Conservation (phyloP, 164 flowering plant genomes). For the Houttuynia cordata region DNA sequence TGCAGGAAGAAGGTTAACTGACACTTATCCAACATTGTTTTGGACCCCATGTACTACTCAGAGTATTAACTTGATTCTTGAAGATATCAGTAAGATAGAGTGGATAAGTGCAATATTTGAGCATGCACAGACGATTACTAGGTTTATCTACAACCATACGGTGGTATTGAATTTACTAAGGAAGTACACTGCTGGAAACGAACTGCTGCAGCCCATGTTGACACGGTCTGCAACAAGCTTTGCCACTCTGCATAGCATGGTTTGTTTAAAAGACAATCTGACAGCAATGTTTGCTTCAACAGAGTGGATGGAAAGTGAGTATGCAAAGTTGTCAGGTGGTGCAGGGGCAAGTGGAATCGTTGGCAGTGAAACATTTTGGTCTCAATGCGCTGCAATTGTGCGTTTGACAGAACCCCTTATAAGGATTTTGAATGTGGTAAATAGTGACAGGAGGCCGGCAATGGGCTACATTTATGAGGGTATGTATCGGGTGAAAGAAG, state of each 20-base stretch:
- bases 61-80: slow-evolving; percentile 54
- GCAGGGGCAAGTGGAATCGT: slow-evolving; percentile 38
- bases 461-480: slow-evolving; percentile 80
- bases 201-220: slow-evolving; percentile 40
- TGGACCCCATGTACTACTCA: slow-evolving; percentile 76
- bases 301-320: slow-evolving; percentile 70
- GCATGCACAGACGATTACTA: slow-evolving; percentile 55
- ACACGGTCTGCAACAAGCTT: slow-evolving; percentile 52
- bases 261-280: slow-evolving; percentile 44
- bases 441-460: slow-evolving; percentile 52
- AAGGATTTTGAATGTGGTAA: slow-evolving; percentile 40
- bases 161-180: slow-evolving; percentile 9
- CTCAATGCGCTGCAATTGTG: slow-evolving; percentile 30
- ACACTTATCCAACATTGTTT: slow-evolving; percentile 46
- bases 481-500: slow-evolving; percentile 63
- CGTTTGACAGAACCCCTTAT: slow-evolving; percentile 52
- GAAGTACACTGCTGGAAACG: slow-evolving; percentile 41
- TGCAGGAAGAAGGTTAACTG: slow-evolving; percentile 52
- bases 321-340: slow-evolving; percentile 51
- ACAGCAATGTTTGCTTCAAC: slow-evolving; percentile 68
- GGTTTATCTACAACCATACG: slow-evolving; percentile 12
- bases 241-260: slow-evolving; percentile 45
- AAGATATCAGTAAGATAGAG: slow-evolving; percentile 56
- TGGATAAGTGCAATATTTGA: slow-evolving; percentile 41
- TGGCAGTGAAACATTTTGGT: slow-evolving; percentile 58